phyloP scores from a whole-genome alignment of 345 rosid species.

The Mallotus nudiflorus region DNA sequence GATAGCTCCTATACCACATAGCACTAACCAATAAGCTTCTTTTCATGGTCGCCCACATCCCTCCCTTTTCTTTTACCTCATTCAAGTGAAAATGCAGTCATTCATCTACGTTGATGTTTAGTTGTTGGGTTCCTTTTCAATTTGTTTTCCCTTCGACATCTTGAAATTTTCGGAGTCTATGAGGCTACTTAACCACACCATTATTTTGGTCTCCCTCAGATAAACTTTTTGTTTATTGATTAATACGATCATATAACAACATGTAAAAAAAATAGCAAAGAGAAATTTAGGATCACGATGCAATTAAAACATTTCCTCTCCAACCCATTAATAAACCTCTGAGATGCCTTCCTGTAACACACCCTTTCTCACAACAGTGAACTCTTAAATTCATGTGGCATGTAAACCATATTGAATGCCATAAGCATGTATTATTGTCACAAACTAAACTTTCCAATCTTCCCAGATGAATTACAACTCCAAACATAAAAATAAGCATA shows the following conservation, averaged over 20 bases:
- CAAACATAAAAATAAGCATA: not conserved
- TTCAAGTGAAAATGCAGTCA: not conserved
- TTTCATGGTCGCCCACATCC: not conserved
- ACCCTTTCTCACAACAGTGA: too few relatives aligned
- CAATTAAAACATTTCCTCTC: not conserved
- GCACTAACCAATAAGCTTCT: not conserved
- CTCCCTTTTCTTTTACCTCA: not conserved
- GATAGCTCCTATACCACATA: not conserved
- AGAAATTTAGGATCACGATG: not conserved
- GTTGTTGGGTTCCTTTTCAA: not conserved
- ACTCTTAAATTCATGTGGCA: not conserved
- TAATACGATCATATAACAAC: not conserved
- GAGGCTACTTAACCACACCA: not conserved
- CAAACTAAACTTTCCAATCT: not conserved
- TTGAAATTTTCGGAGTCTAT: not conserved
- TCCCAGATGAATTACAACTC: too few relatives aligned
- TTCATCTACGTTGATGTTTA: not conserved
- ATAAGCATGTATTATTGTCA: not conserved
- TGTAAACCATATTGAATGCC: not conserved
- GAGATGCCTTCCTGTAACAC: not conserved
- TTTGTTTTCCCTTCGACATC: not conserved
- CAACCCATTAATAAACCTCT: not conserved
- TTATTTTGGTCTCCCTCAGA: not conserved
- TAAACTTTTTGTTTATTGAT: not conserved
- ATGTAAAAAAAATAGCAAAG: not conserved